Percentiles rank a stretch among this genome's conserved stretches.
These are phyloP conservation scores for Penium margaritaceum DNA, from an alignment of 139 green algal species.

Conservation along the genomic window DNA sequence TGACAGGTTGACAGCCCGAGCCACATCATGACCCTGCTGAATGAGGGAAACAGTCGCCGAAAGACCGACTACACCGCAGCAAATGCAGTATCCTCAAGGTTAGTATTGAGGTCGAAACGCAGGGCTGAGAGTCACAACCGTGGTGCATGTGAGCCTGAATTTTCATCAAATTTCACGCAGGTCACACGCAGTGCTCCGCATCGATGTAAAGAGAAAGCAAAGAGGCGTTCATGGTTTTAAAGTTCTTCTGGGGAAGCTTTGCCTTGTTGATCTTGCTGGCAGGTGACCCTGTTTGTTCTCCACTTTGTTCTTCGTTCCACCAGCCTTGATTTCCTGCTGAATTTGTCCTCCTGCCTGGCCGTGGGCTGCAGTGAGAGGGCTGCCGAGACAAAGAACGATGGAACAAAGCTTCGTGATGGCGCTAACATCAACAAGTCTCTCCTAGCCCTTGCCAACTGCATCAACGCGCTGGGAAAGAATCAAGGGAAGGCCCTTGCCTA, in stretches of 20 bases:
- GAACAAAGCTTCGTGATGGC: constrained; percentile 46
- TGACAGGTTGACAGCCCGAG: neutral
- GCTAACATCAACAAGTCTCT: constrained; percentile 60
- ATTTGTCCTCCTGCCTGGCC: neutral
- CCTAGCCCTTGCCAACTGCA: constrained; percentile 78
- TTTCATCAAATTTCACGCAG: constrained; percentile 1
- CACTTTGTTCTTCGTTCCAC: neutral
- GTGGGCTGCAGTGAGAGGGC: constrained; percentile 39
- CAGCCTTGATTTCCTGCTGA: too few relatives aligned
- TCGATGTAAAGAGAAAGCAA: constrained; percentile 28
- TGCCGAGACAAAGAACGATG: constrained; percentile 44
- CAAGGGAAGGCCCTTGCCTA: constrained; percentile 7
- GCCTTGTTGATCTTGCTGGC: constrained; percentile 53
- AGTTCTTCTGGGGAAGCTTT: constrained; percentile 41
- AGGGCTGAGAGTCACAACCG: too few relatives aligned
- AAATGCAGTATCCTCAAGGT: constrained; percentile 47
- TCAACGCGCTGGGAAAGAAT: constrained; percentile 67
- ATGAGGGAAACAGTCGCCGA: constrained; percentile 45
- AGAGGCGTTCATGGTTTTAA: constrained; percentile 14
- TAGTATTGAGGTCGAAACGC: neutral
- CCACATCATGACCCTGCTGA: constrained; percentile 45
- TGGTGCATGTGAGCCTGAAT: neutral
- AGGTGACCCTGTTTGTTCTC: neutral
- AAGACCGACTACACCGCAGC: constrained; percentile 51
- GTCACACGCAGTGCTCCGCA: constrained; percentile 60